These are phyloP conservation scores for Alternaria gaisen DNA, from an alignment of 2,329 filamentous ascomycete species.

Conservation along the genomic window DNA sequence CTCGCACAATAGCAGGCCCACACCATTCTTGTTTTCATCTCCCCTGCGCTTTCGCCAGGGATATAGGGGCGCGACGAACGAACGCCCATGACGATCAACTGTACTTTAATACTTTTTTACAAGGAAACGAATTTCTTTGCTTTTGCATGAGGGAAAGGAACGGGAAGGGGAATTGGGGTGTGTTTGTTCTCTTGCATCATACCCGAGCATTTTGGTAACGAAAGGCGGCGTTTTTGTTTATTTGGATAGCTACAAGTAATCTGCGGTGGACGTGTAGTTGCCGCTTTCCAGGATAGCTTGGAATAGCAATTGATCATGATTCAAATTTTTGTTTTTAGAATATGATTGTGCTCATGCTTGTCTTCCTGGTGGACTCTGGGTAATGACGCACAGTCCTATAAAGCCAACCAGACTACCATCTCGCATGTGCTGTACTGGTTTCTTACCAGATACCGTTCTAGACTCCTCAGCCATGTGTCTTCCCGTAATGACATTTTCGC, in stretches of 20 bases:
- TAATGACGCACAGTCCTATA: background rate
- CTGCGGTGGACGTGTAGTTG: background rate
- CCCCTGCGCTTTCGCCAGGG: background rate
- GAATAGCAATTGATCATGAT: background rate
- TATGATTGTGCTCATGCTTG: background rate
- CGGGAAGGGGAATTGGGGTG: background rate
- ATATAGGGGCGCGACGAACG: background rate
- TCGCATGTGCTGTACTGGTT: background rate
- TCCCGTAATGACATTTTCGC: background rate
- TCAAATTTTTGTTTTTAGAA: background rate
- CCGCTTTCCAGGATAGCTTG: background rate
- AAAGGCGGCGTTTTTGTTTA: background rate
- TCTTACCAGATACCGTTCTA: background rate
- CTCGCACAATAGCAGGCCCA: background rate
- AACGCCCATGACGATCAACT: background rate
- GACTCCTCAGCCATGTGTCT: background rate
- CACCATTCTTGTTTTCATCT: background rate
- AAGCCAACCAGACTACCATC: background rate
- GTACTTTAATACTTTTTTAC: background rate
- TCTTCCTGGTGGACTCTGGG: background rate
- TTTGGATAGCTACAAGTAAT: background rate
- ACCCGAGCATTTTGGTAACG: constrained; percentile 4
- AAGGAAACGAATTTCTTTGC: constrained; percentile 3
- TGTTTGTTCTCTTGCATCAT: constrained; percentile 8
- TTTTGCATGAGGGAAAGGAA: background rate